Evolutionary conservation across 345 rosid species (phyloP).

Genomic region (Nephelium lappaceum): DNA sequence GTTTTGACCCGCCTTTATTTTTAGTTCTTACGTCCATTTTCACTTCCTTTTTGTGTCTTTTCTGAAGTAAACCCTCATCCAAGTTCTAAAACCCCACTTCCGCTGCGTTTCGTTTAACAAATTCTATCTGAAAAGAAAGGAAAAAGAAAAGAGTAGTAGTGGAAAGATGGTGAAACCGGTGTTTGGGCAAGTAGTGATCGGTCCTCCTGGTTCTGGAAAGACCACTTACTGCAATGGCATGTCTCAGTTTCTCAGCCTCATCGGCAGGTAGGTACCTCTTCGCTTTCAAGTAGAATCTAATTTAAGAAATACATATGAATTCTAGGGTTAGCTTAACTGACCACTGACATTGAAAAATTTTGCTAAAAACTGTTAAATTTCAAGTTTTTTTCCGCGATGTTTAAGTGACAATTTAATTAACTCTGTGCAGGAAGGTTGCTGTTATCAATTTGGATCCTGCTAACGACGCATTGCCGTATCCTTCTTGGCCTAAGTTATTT

Average conservation of each 20-base stretch:
- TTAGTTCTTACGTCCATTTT: too few relatives aligned
- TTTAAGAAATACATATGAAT: background rate
- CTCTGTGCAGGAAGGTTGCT: conserved; percentile 76
- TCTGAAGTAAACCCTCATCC: background rate
- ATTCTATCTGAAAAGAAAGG: background rate
- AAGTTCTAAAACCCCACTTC: background rate
- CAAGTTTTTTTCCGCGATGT: background rate
- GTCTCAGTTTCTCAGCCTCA: conserved; percentile 90
- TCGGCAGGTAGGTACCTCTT: conserved; percentile 64
- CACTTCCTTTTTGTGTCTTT: too few relatives aligned
- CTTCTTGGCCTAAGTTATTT: conserved; percentile 23
- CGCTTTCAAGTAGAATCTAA: background rate
- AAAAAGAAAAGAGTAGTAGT: background rate
- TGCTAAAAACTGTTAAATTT: background rate
- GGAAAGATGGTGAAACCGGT: conserved; percentile 45
- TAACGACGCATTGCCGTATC: conserved; percentile 86
- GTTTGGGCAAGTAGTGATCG: conserved; percentile 92
- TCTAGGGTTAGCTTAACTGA: background rate
- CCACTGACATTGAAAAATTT: background rate
- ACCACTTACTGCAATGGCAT: conserved; percentile 97
- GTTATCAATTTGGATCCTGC: conserved; percentile 95
- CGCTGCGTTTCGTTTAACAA: background rate
- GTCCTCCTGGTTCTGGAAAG: conserved; percentile 98
- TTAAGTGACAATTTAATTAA: background rate
- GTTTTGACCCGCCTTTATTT: too few relatives aligned